Conservation (phyloP, 2,329 filamentous ascomycete species). For the Colletotrichum cereale region DNA sequence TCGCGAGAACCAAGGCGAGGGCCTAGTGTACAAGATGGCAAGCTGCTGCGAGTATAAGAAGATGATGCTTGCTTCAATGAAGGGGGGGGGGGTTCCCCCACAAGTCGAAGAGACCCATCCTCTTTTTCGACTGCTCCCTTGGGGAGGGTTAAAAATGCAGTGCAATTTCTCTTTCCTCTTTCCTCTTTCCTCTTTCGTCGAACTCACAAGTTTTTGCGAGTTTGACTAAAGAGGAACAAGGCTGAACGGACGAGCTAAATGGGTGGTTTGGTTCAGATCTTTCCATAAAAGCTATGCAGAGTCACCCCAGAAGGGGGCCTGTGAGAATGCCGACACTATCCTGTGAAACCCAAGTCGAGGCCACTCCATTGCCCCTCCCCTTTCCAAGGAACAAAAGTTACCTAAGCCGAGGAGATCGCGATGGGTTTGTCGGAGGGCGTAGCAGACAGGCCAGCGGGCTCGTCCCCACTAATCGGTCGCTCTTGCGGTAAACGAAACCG, state of each 20-base stretch:
- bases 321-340: not conserved
- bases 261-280: not conserved
- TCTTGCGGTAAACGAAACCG: slow-evolving; percentile 15
- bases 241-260: not conserved
- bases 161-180: no score
- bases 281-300: not conserved
- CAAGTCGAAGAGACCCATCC: no score
- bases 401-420: not conserved
- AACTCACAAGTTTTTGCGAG: no score
- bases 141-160: not conserved
- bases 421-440: not conserved
- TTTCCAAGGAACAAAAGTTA: not conserved
- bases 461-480: slow-evolving; percentile 5
- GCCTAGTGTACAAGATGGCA: not conserved
- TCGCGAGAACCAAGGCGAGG: not conserved
- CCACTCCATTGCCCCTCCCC: no score
- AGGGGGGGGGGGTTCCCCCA: no score
- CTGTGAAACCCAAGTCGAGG: not conserved
- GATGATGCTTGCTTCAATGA: no score
- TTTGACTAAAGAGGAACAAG: no score
- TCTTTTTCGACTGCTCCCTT: not conserved
- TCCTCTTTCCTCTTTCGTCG: no score
- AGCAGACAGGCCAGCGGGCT: not conserved
- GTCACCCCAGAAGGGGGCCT: not conserved
- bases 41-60: no score